Percentiles rank a stretch among this genome's conserved stretches.
These are phyloP conservation scores for Eurotiales sp. DNA, from an alignment of 2,329 filamentous ascomycete genomes.

Conservation along the genomic window DNA sequence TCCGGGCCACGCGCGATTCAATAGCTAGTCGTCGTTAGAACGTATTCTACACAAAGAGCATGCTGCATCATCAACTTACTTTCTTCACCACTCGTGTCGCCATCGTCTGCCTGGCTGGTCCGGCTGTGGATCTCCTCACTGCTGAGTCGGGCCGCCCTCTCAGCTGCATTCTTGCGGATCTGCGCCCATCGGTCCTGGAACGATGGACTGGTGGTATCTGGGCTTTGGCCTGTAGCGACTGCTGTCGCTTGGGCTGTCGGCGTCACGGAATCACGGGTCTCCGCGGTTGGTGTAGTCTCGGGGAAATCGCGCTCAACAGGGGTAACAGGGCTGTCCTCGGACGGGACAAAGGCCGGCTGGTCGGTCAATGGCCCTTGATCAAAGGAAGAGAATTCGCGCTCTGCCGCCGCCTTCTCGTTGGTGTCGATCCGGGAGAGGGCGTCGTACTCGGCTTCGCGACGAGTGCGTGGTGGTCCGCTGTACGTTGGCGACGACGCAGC, in stretches of 20 bases:
- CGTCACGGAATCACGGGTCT: conserved; percentile 15
- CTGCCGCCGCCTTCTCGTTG: conserved; percentile 42
- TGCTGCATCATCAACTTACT: too few species aligned
- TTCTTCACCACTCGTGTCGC: conserved; percentile 93
- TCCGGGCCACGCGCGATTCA: conserved; percentile 91
- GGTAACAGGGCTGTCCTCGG: conserved; percentile 36
- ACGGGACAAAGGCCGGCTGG: conserved; percentile 76
- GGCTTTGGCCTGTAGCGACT: neutral
- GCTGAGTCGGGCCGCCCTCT: conserved; percentile 62
- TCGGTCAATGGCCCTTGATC: conserved; percentile 85
- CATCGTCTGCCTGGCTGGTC: conserved; percentile 61
- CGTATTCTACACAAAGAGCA: too few species aligned
- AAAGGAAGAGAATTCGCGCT: conserved; percentile 61
- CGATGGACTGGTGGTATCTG: conserved; percentile 1
- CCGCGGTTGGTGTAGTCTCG: conserved; percentile 11
- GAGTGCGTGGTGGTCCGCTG: conserved; percentile 35
- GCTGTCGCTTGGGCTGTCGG: conserved; percentile 22
- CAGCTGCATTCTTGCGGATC: conserved; percentile 90
- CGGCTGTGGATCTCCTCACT: conserved; percentile 61
- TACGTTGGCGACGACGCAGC: conserved; percentile 20
- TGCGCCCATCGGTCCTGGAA: conserved; percentile 87
- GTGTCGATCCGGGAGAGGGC: conserved; percentile 59
- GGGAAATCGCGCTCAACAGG: conserved; percentile 50
- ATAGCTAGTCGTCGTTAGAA: conserved; percentile 63
- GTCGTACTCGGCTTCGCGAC: conserved; percentile 53